Evolutionary conservation across 495 filamentous ascomycete species (phyloP).

Genomic region (Ascobolus immersus): DNA sequence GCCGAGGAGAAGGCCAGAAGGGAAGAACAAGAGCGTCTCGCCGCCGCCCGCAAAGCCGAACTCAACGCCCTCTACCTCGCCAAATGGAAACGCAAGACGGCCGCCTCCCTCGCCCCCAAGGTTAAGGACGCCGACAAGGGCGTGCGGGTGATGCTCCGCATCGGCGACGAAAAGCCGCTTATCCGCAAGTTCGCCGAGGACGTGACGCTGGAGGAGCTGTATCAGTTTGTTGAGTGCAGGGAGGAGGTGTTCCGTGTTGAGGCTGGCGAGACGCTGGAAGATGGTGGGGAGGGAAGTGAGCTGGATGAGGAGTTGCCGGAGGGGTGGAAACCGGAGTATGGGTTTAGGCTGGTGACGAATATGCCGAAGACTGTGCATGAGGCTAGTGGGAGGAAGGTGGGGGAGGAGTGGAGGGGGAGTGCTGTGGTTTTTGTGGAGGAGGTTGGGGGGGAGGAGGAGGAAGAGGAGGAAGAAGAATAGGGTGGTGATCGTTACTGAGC

Average conservation of each 20-base stretch:
- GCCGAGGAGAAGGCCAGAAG: constrained; percentile 41
- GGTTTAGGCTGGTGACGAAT: constrained; percentile 54
- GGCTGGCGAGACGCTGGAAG: constrained; percentile 14
- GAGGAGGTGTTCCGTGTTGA: constrained; percentile 31
- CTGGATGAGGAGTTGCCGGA: constrained; percentile 26
- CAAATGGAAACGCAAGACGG: constrained; percentile 28
- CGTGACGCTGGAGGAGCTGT: constrained; percentile 58
- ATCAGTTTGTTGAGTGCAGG: constrained; percentile 84
- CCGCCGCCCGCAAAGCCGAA: constrained; percentile 42
- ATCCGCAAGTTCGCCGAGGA: constrained; percentile 42
- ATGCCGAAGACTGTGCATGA: constrained; percentile 61
- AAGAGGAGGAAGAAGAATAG: constrained; percentile 3
- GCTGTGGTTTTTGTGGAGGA: constrained; percentile 57
- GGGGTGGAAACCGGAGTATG: constrained; percentile 51
- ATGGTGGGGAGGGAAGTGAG: constrained; percentile 11
- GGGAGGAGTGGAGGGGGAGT: constrained; percentile 49
- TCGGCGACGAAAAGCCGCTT: constrained; percentile 42
- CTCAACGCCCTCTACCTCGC: constrained; percentile 17
- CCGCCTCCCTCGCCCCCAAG: constrained; percentile 36
- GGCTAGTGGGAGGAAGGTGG: constrained; percentile 36
- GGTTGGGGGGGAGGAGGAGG: constrained; percentile 12
- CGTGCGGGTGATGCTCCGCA: constrained; percentile 58
- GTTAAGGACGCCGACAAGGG: constrained; percentile 41
- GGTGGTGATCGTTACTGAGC: no score
- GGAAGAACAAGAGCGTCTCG: constrained; percentile 32